These are phyloP conservation scores for Collariella sp. DNA, from an alignment of 495 filamentous ascomycete genomes.

Conservation along the genomic window DNA sequence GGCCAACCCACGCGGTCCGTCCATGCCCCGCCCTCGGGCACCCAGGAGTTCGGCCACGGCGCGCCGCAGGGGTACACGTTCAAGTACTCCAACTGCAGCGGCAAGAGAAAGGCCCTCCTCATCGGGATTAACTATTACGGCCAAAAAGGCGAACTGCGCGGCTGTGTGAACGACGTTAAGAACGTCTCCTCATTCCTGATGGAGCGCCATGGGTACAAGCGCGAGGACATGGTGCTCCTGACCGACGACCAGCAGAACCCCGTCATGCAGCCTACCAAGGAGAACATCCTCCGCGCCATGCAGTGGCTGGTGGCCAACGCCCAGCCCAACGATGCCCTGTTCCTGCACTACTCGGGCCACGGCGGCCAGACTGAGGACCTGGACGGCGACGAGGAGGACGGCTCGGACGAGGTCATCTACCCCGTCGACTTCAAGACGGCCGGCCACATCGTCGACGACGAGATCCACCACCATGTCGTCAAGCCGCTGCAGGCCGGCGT, in stretches of 20 bases:
- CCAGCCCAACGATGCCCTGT: conserved; percentile 42
- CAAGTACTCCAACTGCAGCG: conserved; percentile 83
- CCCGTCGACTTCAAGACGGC: conserved; percentile 83
- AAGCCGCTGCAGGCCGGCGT: conserved; percentile 73
- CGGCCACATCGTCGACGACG: conserved; percentile 93
- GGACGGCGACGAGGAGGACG: conserved; percentile 78
- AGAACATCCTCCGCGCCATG: conserved; percentile 43
- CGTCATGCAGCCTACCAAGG: conserved; percentile 38
- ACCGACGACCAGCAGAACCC: conserved; percentile 41
- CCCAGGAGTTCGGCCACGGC: conserved; percentile 41
- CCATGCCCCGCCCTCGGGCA: conserved; percentile 41
- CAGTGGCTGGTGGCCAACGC: conserved; percentile 40
- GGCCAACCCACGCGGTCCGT: conserved; percentile 24
- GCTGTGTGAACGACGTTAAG: conserved; percentile 93
- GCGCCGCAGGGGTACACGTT: conserved; percentile 48
- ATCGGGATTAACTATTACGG: conserved; percentile 95
- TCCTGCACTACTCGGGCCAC: conserved; percentile 51
- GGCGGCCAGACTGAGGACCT: conserved; percentile 40
- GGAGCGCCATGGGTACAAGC: conserved; percentile 57
- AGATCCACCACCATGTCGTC: conserved; percentile 89
- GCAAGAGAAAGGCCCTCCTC: conserved; percentile 75
- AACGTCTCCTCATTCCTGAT: conserved; percentile 82
- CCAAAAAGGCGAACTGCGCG: conserved; percentile 72
- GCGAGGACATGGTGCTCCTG: conserved; percentile 45
- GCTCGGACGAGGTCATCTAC: conserved; percentile 94